These are phyloP conservation scores for Aspergillus quadricinctus DNA, from an alignment of 2,329 filamentous ascomycete genomes.

Conservation along the genomic window DNA sequence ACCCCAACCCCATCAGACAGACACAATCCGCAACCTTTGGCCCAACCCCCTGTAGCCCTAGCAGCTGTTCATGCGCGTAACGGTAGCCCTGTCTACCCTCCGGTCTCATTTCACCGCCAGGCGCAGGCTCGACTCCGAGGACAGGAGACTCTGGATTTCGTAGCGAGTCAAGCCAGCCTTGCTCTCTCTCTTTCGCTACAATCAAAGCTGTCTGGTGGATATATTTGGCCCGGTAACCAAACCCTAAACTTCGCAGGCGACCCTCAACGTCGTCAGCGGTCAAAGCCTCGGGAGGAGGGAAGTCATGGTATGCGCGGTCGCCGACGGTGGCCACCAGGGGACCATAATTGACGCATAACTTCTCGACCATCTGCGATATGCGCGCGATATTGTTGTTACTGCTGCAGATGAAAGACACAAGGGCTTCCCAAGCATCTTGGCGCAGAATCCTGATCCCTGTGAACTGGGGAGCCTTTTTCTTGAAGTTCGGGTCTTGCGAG, in stretches of 20 bases:
- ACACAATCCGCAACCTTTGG: slow-evolving; percentile 98
- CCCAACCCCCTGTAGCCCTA: slow-evolving; percentile 80
- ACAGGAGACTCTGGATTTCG: slow-evolving; percentile 70
- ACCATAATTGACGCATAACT: slow-evolving; percentile 83
- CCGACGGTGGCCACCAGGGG: slow-evolving; percentile 67
- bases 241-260: slow-evolving; percentile 76
- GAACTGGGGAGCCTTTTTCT: slow-evolving; percentile 78
- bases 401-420: slow-evolving; percentile 94
- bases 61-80: slow-evolving; percentile 72
- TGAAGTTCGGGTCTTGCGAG: slow-evolving; percentile 78
- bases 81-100: slow-evolving; percentile 64
- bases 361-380: slow-evolving; percentile 95
- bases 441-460: slow-evolving; percentile 86
- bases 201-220: slow-evolving; percentile 79
- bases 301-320: slow-evolving; percentile 75
- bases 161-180: slow-evolving; percentile 71
- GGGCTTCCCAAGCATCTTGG: slow-evolving; percentile 93
- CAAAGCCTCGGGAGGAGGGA: slow-evolving; percentile 73
- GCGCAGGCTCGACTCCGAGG: slow-evolving; percentile 45
- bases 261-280: slow-evolving; percentile 70
- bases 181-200: slow-evolving; percentile 62
- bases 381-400: slow-evolving; percentile 97
- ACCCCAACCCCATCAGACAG: slow-evolving; percentile 91
- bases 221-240: slow-evolving; percentile 92
- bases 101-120: slow-evolving; percentile 47